Conservation (phyloP, 108 stramenopile genomes). For the Skeletonema grethae region DNA sequence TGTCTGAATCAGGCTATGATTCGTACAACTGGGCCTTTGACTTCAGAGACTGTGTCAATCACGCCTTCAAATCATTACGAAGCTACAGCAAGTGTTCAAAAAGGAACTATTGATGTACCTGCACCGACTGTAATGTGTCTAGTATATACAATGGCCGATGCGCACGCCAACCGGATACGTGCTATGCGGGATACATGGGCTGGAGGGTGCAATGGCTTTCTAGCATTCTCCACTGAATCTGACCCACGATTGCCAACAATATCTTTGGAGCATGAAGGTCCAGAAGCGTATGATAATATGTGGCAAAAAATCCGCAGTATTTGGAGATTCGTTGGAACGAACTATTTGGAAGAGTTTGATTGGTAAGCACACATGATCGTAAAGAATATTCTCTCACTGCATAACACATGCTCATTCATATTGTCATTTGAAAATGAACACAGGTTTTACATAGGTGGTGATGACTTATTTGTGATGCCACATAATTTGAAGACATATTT, state of each 20-base stretch:
- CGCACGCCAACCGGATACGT: constrained; percentile 61
- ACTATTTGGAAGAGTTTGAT: constrained; percentile 88
- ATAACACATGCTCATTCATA: not conserved
- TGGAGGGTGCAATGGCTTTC: constrained; percentile 88
- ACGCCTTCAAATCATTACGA: constrained; percentile 44
- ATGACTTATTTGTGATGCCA: constrained; percentile 90
- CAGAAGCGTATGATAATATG: constrained; percentile 77
- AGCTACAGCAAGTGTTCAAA: constrained; percentile 4
- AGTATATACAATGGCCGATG: constrained; percentile 74
- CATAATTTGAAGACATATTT: constrained; percentile 85
- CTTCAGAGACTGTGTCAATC: constrained; percentile 43
- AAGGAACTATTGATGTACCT: constrained; percentile 23
- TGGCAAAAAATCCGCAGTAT: constrained; percentile 88
- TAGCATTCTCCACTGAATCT: constrained; percentile 79
- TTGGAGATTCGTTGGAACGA: constrained; percentile 83
- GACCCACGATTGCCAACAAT: constrained; percentile 57
- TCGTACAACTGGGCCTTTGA: constrained; percentile 35
- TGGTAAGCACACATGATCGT: constrained; percentile 24
- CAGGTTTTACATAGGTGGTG: constrained; percentile 88
- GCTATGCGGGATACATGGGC: constrained; percentile 72
- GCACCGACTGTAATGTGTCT: constrained; percentile 71
- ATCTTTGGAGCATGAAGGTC: constrained; percentile 60
- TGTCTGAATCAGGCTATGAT: constrained; percentile 36
- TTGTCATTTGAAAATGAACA: not conserved
- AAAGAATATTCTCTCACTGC: not conserved